phyloP scores from a whole-genome alignment of 805 yeast genomes.

The Tetrapisispora namnaoensis region DNA sequence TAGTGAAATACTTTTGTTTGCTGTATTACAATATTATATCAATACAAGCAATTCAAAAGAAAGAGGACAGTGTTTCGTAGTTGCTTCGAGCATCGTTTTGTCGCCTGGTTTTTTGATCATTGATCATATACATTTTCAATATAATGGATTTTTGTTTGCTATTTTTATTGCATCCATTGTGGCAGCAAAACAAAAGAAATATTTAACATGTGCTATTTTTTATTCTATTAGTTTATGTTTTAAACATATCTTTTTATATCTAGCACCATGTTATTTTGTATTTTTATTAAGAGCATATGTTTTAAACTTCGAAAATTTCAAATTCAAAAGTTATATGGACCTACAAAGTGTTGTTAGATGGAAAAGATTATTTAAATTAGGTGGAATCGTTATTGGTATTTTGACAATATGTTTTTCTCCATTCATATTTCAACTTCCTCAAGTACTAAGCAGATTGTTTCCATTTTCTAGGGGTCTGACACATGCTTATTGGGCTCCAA shows the following conservation, averaged over 20 bases:
- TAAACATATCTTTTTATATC: constrained; percentile 84
- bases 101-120: constrained; percentile 86
- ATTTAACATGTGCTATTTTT: constrained; percentile 53
- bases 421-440: constrained; percentile 55
- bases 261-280: constrained; percentile 90
- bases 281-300: constrained; percentile 67
- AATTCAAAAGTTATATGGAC: constrained; percentile 27
- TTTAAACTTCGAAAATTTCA: constrained; percentile 34
- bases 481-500: constrained; percentile 99
- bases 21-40: constrained; percentile 63
- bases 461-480: constrained; percentile 94
- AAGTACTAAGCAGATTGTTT: constrained; percentile 61
- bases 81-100: constrained; percentile 70
- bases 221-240: constrained; percentile 78
- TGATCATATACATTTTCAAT: constrained; percentile 95
- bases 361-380: constrained; percentile 52
- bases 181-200: constrained; percentile 50
- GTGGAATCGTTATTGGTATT: constrained; percentile 48
- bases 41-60: constrained; percentile 35
- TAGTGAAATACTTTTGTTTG: constrained; percentile 63
- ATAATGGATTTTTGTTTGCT: constrained; percentile 90
- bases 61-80: constrained; percentile 47
- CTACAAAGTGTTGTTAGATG: constrained; percentile 38
- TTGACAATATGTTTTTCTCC: constrained; percentile 71
- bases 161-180: constrained; percentile 64